Evolutionary conservation across 2,329 filamentous ascomycete genomes (phyloP).

Genomic region (Talaromyces sp.): DNA sequence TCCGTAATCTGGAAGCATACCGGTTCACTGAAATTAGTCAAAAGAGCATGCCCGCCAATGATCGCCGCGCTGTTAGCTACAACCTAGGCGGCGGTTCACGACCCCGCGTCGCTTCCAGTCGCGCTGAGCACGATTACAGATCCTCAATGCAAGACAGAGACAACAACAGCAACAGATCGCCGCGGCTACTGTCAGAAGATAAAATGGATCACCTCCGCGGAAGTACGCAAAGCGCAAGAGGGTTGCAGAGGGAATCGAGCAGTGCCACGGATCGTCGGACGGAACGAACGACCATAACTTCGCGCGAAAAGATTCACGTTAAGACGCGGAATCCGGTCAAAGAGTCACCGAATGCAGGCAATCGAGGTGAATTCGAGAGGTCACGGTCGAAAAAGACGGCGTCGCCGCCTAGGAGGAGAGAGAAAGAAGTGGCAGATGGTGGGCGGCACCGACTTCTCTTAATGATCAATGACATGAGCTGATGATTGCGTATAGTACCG

Average conservation of each 20-base stretch:
- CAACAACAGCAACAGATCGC: constrained; percentile 27
- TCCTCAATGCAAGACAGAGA: constrained; percentile 26
- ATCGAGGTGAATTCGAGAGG: constrained; percentile 35
- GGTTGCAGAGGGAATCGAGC: constrained; percentile 32
- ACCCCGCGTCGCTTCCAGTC: constrained; percentile 40
- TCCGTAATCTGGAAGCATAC: neutral
- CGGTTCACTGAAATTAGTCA: constrained; percentile 9
- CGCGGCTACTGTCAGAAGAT: constrained; percentile 23
- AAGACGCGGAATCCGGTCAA: constrained; percentile 58
- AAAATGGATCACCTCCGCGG: constrained; percentile 32
- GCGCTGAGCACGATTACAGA: constrained; percentile 25
- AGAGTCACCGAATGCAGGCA: constrained; percentile 33
- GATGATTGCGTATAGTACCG: constrained; percentile 31
- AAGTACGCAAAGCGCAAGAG: constrained; percentile 32
- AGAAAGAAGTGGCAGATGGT: constrained; percentile 34
- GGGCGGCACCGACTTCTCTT: constrained; percentile 18
- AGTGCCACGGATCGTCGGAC: constrained; percentile 38
- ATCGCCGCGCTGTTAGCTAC: constrained; percentile 33
- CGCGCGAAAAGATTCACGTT: constrained; percentile 59
- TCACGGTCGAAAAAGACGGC: constrained; percentile 29
- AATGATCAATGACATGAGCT: neutral
- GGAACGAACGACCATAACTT: constrained; percentile 52
- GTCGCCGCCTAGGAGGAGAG: constrained; percentile 29
- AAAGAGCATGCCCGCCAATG: constrained; percentile 40
- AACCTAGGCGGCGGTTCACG: constrained; percentile 35